Evolutionary conservation across 768 basidiomycete genomes (phyloP), one percentile per base, ranked within the genome.

Genomic region (Amanita thiersii): DNA sequence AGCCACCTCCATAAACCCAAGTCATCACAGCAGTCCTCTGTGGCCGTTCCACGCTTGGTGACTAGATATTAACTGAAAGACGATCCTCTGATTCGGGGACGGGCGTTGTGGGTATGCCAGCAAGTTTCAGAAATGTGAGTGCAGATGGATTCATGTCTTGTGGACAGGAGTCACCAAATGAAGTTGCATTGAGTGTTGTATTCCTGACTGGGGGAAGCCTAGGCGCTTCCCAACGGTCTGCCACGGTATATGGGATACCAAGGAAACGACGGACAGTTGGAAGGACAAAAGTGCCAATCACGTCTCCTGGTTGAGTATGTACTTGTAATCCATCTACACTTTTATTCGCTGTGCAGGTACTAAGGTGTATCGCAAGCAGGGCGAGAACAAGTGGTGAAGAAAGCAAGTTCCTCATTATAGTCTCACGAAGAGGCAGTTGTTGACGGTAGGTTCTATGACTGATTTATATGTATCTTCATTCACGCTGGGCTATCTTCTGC

Each of bases 1-100:
- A 63, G 5, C 51, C 55, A 20, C 66, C 66, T 11, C 66, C 66
- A 44, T 63, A 64, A 14, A 65, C 57, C 62, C 59, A 65, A 3
- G 63, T 14, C 39, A 66, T 40, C 11, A 64, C 63, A 6, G 65
- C 63, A 2, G 61, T 60, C 6, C 48, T 50, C 45, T 66, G 64
- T 36, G 59, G 58, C 30, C 63, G 53, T 10, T 17, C 11, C 0
- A 48, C 20, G 21, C 52, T 62, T 14, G 66, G 66, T 11, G 61
- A 47, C 66, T 64, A 69, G 12, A 69, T 52, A 40, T 68, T 69
- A 36, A 65, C 49, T 6, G 47, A 62, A 29, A 66, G 37, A 38
- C 67, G 68, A 24, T 59, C 37, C 41, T 69, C 67, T 3, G 60
- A 58, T 34, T 61, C 60, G 0, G 58, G 51, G 4, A 62, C 51